Evolutionary conservation across 2,329 filamentous ascomycete species (phyloP).

Genomic region (Cladophialophora immunda): DNA sequence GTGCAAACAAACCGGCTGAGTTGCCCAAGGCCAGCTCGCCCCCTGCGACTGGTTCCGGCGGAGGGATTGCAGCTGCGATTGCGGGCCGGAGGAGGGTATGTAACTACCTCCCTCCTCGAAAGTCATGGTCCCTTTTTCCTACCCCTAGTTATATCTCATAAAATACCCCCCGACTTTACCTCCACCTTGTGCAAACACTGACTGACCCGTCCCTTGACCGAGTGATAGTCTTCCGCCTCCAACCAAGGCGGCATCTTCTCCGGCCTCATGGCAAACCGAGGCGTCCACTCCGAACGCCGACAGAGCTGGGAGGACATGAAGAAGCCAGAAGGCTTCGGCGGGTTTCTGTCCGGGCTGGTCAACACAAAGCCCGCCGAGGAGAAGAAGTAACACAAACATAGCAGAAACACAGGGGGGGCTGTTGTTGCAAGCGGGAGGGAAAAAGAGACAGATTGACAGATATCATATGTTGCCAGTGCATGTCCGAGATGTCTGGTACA

Average conservation of each 20-base stretch:
- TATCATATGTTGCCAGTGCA: neutral
- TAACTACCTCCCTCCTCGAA: neutral
- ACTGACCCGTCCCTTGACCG: neutral
- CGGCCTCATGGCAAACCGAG: slow-evolving; percentile 33
- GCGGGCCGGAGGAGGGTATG: slow-evolving; percentile 36
- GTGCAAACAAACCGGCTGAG: slow-evolving; percentile 18
- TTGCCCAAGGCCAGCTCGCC: slow-evolving; percentile 70
- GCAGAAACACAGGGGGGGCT: neutral
- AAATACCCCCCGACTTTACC: too few relatives aligned
- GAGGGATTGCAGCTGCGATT: slow-evolving; percentile 62
- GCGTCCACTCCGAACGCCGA: slow-evolving; percentile 28
- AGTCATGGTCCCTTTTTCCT: too few relatives aligned
- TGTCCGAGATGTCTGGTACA: neutral
- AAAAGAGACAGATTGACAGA: slow-evolving; percentile 3
- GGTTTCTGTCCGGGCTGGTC: slow-evolving; percentile 29
- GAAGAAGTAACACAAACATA: slow-evolving; percentile 30
- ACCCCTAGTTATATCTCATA: slow-evolving; percentile 1
- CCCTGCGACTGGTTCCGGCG: slow-evolving; percentile 82
- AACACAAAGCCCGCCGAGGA: slow-evolving; percentile 27
- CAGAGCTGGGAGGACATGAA: slow-evolving; percentile 37
- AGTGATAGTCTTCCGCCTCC: slow-evolving; percentile 34
- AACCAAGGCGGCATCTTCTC: slow-evolving; percentile 35
- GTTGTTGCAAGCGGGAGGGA: neutral
- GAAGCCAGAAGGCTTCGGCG: slow-evolving; percentile 24
- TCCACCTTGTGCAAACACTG: neutral